These are phyloP conservation scores for Canna indica DNA, from an alignment of 176 grass and related monocot genomes.

Conservation along the genomic window DNA sequence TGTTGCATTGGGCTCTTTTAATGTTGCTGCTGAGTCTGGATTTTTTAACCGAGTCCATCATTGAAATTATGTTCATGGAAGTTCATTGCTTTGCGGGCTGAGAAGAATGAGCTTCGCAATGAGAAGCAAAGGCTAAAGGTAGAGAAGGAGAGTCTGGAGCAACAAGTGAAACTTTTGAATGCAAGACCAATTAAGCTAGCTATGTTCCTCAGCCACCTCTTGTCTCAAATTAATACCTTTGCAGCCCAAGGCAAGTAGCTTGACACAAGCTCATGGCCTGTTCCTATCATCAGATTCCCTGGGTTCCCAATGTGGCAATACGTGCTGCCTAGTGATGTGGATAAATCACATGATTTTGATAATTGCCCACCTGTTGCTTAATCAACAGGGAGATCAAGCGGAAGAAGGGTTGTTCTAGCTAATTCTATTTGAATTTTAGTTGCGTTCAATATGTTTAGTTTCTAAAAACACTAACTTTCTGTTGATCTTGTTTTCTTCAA, in stretches of 20 bases:
- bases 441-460: background rate
- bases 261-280: constrained; percentile 68
- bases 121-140: constrained; percentile 42
- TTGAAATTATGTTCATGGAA: background rate
- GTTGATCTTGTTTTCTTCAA: background rate
- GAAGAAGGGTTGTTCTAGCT: background rate
- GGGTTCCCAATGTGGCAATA: constrained; percentile 70
- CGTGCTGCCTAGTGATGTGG: constrained; percentile 54
- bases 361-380: constrained; percentile 59
- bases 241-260: constrained; percentile 28
- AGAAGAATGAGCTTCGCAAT: constrained; percentile 40
- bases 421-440: background rate
- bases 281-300: constrained; percentile 54
- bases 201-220: constrained; percentile 38
- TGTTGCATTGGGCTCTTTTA: too few species aligned
- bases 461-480: too few species aligned
- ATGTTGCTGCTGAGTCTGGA: background rate
- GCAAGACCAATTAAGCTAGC: constrained; percentile 22
- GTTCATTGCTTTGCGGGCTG: constrained; percentile 14
- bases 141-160: constrained; percentile 35
- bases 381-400: background rate
- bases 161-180: constrained; percentile 29
- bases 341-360: constrained; percentile 61
- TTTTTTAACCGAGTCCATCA: background rate
- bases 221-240: constrained; percentile 44